A percentile compares a stretch with the other conserved stretches of the same genome.
These are phyloP conservation scores for Candida koratica DNA, from an alignment of 805 yeast genomes.

Conservation along the genomic window DNA sequence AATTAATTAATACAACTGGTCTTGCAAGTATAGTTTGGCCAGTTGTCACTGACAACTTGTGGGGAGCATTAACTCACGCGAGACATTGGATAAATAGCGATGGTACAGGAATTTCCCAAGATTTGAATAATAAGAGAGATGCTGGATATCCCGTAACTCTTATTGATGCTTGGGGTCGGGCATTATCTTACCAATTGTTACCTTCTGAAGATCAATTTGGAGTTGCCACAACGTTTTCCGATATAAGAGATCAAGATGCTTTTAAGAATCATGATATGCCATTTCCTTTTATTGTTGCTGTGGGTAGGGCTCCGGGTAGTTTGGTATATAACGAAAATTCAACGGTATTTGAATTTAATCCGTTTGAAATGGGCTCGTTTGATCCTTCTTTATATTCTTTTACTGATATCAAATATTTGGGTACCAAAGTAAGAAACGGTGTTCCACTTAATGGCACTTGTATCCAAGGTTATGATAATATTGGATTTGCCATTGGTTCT, in stretches of 20 bases:
- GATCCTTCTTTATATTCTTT: constrained; percentile 38
- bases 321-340: constrained; percentile 30
- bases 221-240: constrained; percentile 30
- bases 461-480: constrained; percentile 35
- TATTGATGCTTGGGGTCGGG: constrained; percentile 80
- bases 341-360: constrained; percentile 39
- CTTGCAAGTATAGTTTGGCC: constrained; percentile 19
- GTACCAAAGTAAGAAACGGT: constrained; percentile 33
- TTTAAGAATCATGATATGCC: constrained; percentile 39
- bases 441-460: constrained; percentile 24
- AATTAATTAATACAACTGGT: constrained; percentile 24
- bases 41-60: constrained; percentile 21
- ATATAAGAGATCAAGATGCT: constrained; percentile 22
- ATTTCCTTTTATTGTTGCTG: constrained; percentile 34
- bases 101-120: constrained; percentile 47
- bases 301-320: constrained; percentile 35
- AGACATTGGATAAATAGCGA: constrained; percentile 25
- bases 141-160: constrained; percentile 69
- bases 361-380: constrained; percentile 41
- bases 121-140: constrained; percentile 37
- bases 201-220: constrained; percentile 23
- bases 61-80: constrained; percentile 26
- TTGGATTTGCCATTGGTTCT: constrained; percentile 37
- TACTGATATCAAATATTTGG: constrained; percentile 35
- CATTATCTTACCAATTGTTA: constrained; percentile 64